Evolutionary conservation across 192 early-diverging fungal species (phyloP), one percentile per base, ranked within the genome.

Genomic region (Gamsiella multidivaricata): DNA sequence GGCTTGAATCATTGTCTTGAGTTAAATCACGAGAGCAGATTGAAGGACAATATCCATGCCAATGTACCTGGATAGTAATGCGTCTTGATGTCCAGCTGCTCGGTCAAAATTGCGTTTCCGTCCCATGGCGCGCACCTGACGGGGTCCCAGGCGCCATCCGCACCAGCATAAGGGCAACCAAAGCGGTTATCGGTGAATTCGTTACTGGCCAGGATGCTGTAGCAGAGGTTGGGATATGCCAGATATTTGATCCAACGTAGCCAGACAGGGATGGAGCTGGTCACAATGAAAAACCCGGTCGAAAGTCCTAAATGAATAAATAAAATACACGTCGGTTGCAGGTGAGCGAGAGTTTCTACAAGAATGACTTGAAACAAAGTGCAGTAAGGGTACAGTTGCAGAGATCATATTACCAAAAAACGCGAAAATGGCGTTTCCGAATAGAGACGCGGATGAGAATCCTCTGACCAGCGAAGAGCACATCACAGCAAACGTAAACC

Each of bases 391-490:
- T 15, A 33, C n/a, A n/a, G n/a, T n/a, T n/a, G n/a, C n/a, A n/a
- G n/a, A n/a, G n/a, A n/a, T n/a, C n/a, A n/a, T n/a, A n/a, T 41
- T 59, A 75, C 71, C 74, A 64, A 64, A 78, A 41, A 78, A 78
- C 31, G 74, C 74, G 26, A 78, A 78, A 18, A 78, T 69, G 32
- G 74, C 74, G 41, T 78, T 78, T 22, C 54, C 74, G 14, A 78
- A 55, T 2, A 78, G 36, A 0, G 74, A 78, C 0, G 74, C 74
- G 0, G 74, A 64, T 2, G 74, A 78, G 20, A 78, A 78, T 12
- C 74, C 74, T 58, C 74, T 34, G 17, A 69, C 74, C 6, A 64
- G 18, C 1, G 65, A 69, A 2, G 74, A 57, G 28, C 74, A 78
- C 14, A 68, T 22, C 6, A 78, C 46, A 4, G 74, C 74, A 37